Evolutionary conservation across 2,329 filamentous ascomycete species (phyloP).

Genomic region (Cercospora zeae-maydis): DNA sequence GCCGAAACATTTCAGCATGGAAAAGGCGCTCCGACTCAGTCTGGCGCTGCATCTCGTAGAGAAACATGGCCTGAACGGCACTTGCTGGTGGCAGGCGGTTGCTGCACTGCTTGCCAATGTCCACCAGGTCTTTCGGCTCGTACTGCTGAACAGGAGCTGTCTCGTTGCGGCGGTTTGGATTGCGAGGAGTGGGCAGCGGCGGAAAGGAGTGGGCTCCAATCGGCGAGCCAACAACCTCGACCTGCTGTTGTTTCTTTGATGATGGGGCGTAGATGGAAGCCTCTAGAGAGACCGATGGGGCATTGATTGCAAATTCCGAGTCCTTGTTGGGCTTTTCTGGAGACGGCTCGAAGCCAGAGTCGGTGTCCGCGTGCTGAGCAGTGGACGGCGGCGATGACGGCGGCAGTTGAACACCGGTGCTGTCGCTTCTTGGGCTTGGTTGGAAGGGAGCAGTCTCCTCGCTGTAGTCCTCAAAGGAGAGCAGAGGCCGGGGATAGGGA

Average conservation of each 20-base stretch:
- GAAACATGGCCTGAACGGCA: conserved; percentile 29
- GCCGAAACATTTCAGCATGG: conserved; percentile 25
- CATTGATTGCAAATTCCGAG: not conserved
- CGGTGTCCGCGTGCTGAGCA: not conserved
- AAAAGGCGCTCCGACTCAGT: conserved; percentile 31
- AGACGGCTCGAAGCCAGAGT: not conserved
- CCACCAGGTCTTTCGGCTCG: not conserved
- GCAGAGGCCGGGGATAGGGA: not conserved
- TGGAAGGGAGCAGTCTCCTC: not conserved
- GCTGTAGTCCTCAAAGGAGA: not conserved
- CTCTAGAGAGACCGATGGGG: not conserved
- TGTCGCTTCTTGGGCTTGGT: not conserved
- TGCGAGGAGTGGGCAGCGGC: not conserved
- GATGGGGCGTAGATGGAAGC: not conserved
- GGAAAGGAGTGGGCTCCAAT: not conserved
- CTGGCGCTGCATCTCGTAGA: conserved; percentile 31
- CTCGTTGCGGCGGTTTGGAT: not conserved
- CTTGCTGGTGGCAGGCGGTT: conserved; percentile 28
- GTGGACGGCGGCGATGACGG: not conserved
- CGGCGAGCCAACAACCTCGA: not conserved
- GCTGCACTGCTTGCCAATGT: conserved; percentile 23
- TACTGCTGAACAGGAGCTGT: not conserved
- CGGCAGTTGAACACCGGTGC: not conserved
- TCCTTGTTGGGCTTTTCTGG: not conserved
- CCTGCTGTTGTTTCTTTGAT: not conserved